A percentile compares a stretch with the other conserved stretches of the same genome.
Evolutionary conservation across 345 rosid species (phyloP).

Genomic region (Melaleuca alternifolia): DNA sequence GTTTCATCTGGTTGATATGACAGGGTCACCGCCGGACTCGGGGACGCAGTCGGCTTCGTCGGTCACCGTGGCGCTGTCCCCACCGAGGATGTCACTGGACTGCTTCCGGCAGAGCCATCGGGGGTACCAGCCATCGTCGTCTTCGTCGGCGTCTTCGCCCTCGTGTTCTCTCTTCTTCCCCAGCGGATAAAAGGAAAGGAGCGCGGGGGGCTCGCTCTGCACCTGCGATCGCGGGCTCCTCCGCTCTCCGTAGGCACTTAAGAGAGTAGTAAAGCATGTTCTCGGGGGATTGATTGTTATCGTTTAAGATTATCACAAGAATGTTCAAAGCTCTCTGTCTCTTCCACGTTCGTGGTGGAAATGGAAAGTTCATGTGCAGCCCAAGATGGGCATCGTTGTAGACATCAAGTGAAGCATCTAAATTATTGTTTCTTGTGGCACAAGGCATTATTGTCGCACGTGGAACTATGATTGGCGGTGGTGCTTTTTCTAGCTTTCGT

Average conservation of each 20-base stretch:
- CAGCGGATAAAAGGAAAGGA: constrained; percentile 19
- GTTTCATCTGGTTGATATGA: neutral
- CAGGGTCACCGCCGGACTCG: constrained; percentile 57
- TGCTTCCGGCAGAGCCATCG: constrained; percentile 60
- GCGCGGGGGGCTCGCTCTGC: neutral
- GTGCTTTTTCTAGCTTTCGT: neutral
- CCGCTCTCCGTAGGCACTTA: neutral
- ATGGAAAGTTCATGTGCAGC: neutral
- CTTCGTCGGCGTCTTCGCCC: constrained; percentile 49
- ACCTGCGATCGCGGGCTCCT: neutral
- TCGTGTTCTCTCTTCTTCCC: constrained; percentile 67
- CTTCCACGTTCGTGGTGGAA: neutral
- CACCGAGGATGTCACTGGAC: constrained; percentile 70
- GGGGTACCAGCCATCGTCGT: constrained; percentile 8
- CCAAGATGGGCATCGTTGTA: neutral
- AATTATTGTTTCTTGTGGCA: neutral
- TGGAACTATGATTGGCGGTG: neutral
- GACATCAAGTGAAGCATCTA: neutral
- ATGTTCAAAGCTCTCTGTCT: neutral
- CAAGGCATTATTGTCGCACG: neutral
- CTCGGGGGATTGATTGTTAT: neutral
- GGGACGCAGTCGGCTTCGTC: constrained; percentile 47
- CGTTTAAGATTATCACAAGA: neutral
- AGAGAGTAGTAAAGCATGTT: neutral
- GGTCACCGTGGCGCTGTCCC: constrained; percentile 49